Evolutionary conservation across 257 asterid species (phyloP).

Genomic region (Nicotiana attenuata): DNA sequence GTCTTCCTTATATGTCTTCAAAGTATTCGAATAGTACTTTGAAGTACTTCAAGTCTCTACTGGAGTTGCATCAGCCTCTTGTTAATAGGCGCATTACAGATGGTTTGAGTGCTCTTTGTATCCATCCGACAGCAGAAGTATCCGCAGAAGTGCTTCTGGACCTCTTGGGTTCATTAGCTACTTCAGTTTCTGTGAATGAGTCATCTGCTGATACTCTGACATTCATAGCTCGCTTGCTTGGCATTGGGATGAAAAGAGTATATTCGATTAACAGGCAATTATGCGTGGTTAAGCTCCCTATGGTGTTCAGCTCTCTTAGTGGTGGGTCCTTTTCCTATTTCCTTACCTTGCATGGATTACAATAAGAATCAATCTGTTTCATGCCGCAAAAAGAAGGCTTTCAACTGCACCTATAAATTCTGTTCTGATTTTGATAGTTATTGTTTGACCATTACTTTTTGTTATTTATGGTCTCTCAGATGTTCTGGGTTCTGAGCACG

Average conservation of each 20-base stretch:
- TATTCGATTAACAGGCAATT: constrained; percentile 56
- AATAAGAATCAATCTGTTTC: neutral
- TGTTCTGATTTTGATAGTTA: neutral
- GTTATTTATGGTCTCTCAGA: constrained; percentile 38
- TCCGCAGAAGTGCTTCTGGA: constrained; percentile 67
- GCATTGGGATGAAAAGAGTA: constrained; percentile 71
- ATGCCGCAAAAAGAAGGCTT: neutral
- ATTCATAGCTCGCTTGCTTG: constrained; percentile 80
- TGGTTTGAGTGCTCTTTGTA: constrained; percentile 60
- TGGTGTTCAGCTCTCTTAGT: constrained; percentile 59
- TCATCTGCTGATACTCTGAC: constrained; percentile 78
- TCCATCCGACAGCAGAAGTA: constrained; percentile 53
- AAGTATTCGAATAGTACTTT: constrained; percentile 52
- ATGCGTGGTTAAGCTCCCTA: constrained; percentile 83
- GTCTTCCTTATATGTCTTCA: constrained; percentile 72
- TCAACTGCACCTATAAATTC: neutral
- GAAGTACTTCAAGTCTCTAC: constrained; percentile 67
- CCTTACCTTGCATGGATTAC: neutral
- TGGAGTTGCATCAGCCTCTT: constrained; percentile 60
- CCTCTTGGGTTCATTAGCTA: constrained; percentile 63
- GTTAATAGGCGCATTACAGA: constrained; percentile 72
- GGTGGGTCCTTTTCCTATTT: constrained; percentile 34
- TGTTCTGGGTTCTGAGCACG: constrained; percentile 80
- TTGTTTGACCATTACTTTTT: neutral
- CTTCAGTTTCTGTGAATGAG: constrained; percentile 44